Base-by-base conservation (phyloP, 2,329 filamentous ascomycete genomes). In the Dichotomopilus funicola region DNA sequence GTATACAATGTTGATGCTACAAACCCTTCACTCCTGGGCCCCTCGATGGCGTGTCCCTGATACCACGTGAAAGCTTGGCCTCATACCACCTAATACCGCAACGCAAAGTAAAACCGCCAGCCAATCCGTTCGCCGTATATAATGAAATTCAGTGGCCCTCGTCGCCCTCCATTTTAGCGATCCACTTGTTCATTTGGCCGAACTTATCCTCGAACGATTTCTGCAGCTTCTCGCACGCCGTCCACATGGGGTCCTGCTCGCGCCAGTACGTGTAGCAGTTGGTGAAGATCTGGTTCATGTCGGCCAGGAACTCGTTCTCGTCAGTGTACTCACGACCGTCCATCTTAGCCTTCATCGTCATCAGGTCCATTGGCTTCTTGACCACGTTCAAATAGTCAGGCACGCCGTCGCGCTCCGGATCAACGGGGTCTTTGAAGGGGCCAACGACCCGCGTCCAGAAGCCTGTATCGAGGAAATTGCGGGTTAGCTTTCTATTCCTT, bases 361-460 rank as follows among this genome's bases (percentile, higher is more conserved):
- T 72, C 2, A 86, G 75, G 61, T 84, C 81, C 81, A 86, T 85
- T 0, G 82, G 82, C 49, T 71, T 74, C 68, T 78, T 80, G 56
- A 86, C 71, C 64, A 83, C 82, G 9, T 80, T 75, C 27, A 82
- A 70, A 67, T 86, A 86, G 64, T 85, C 81, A 2, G 81, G 81
- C 2, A 84, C 79, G 13, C 77, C 78, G 60, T 85, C 80, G 37
- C 70, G 38, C 12, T 56, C 64, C 0, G 82, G 81, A 55, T 82
- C 75, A 6, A 85, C 82, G 0, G 82, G 77, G 31, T 84, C 76
- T 45, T 76, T 77, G 67, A 86, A 85, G 0, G 81, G 80, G 0
- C 80, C 80, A 3, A 85, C 81, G 0, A 85, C 73, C n/a, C 82
- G 78, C 0, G 82, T 85, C 82, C 82, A 86, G 66, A 82, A 85